Evolutionary conservation across 2,329 filamentous ascomycete genomes (phyloP).

Genomic region (Botryotinia globosa): DNA sequence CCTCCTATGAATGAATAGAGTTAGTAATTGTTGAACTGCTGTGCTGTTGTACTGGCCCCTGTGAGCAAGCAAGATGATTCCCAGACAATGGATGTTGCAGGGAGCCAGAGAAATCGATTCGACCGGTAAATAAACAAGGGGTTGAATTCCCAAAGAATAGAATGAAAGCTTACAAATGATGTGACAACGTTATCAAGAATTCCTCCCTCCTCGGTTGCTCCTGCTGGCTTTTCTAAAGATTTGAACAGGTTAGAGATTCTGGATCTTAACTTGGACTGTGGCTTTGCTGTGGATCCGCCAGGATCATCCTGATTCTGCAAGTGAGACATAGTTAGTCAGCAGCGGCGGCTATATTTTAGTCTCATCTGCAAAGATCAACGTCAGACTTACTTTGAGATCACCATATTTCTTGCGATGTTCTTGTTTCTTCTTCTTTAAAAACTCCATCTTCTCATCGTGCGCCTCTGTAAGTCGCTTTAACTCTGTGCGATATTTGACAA

Average conservation of each 20-base stretch:
- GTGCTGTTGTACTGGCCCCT: not conserved
- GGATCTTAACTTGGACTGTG: not conserved
- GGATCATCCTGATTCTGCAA: slow-evolving; percentile 2
- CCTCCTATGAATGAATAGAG: not conserved
- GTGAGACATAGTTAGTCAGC: slow-evolving; percentile 15
- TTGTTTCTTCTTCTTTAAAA: not conserved
- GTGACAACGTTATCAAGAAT: not conserved
- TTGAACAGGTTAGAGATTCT: not conserved
- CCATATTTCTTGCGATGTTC: not conserved
- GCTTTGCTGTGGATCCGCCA: not conserved
- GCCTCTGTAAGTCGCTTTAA: not conserved
- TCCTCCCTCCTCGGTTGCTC: not conserved
- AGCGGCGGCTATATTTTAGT: not conserved
- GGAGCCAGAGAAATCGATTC: not conserved
- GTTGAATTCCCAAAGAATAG: not conserved
- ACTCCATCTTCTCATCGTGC: not conserved
- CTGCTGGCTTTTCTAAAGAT: not conserved
- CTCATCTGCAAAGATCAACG: not conserved
- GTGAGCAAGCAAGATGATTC: not conserved
- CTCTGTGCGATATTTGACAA: not conserved
- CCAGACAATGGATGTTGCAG: not conserved
- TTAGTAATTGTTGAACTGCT: not conserved
- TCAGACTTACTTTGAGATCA: slow-evolving; percentile 4
- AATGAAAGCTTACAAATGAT: not conserved
- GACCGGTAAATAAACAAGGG: not conserved